These are phyloP conservation scores for Neurospora cerealis DNA, from an alignment of 495 filamentous ascomycete species.

Conservation along the genomic window DNA sequence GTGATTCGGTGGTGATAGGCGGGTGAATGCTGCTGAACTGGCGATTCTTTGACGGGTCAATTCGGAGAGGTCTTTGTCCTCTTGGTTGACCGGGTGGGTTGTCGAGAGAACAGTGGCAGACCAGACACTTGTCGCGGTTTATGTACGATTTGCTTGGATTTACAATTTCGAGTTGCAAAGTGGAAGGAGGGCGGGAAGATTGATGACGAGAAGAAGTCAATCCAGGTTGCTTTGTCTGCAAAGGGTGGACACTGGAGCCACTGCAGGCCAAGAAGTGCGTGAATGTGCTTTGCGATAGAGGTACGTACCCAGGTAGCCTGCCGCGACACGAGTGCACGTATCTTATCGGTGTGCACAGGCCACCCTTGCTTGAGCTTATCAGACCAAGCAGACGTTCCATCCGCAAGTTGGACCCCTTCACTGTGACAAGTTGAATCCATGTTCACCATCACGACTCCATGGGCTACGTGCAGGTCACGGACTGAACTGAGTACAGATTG, in stretches of 20 bases:
- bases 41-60: neutral
- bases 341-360: neutral
- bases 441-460: neutral
- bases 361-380: neutral
- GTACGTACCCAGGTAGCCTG: neutral
- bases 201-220: neutral
- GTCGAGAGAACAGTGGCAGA: neutral
- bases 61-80: neutral
- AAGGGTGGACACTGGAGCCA: neutral
- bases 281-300: neutral
- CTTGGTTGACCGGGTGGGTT: neutral
- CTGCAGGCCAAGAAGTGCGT: neutral
- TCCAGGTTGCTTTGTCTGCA: neutral
- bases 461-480: neutral
- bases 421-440: neutral
- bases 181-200: neutral
- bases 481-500: neutral
- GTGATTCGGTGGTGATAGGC: neutral
- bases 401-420: neutral
- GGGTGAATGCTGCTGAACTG: neutral
- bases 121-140: neutral
- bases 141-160: neutral
- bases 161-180: neutral
- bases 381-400: neutral
- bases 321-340: neutral